These are phyloP conservation scores for Moringa oleifera DNA, from an alignment of 345 rosid species.

Conservation along the genomic window DNA sequence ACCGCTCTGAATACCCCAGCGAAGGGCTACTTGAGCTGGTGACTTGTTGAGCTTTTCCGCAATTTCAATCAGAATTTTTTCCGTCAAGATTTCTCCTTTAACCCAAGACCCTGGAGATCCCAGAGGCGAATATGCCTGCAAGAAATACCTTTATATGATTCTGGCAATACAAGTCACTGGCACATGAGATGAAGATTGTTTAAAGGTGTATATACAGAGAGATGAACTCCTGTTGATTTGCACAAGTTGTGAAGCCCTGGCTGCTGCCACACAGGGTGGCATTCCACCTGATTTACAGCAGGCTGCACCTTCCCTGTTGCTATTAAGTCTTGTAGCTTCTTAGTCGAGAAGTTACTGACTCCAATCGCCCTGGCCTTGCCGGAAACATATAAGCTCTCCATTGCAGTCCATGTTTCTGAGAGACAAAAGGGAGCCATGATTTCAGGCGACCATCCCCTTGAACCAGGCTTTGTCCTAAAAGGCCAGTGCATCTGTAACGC, in stretches of 20 bases:
- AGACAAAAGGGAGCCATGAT: conserved; percentile 42
- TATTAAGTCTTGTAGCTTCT: conserved; percentile 43
- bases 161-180: background rate
- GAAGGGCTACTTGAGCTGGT: conserved; percentile 52
- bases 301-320: conserved; percentile 38
- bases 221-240: conserved; percentile 45
- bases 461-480: conserved; percentile 42
- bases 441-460: conserved; percentile 36
- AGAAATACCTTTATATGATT: background rate
- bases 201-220: conserved; percentile 28
- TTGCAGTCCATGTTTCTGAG: conserved; percentile 50
- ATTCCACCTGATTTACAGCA: conserved; percentile 60
- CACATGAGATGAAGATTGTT: background rate
- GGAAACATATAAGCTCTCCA: conserved; percentile 45
- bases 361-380: conserved; percentile 54
- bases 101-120: conserved; percentile 61
- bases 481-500: conserved; percentile 53
- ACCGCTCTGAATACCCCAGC: conserved; percentile 55
- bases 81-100: conserved; percentile 49
- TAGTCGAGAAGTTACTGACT: conserved; percentile 57
- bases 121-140: conserved; percentile 50
- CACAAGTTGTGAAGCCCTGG: conserved; percentile 45
- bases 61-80: conserved; percentile 35
- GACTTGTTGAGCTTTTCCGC: conserved; percentile 44
- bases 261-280: conserved; percentile 65